Conservation (phyloP, 2,329 filamentous ascomycete species). For the Colletotrichum acutatum region DNA sequence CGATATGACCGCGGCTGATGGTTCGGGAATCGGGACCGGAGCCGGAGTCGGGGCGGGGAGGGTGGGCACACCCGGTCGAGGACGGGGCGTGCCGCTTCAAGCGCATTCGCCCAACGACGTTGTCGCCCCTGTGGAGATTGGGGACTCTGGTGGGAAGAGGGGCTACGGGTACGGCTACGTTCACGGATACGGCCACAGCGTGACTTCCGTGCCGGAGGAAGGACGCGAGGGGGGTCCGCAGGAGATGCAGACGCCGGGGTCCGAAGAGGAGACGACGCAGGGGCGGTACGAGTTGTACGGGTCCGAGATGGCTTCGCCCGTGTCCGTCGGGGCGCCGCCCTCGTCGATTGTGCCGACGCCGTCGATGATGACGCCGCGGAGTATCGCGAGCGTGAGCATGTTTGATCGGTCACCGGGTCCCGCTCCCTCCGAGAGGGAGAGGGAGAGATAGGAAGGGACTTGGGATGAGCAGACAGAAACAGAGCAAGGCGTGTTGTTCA, state of each 20-base stretch:
- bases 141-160: slow-evolving; percentile 46
- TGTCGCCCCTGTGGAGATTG: slow-evolving; percentile 63
- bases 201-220: slow-evolving; percentile 11
- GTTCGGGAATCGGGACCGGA: background rate
- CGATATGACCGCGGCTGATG: no score
- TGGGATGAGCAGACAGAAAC: no score
- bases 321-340: slow-evolving; percentile 6
- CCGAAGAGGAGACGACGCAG: slow-evolving; percentile 41
- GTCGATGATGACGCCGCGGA: slow-evolving; percentile 20
- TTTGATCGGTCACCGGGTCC: slow-evolving; percentile 26
- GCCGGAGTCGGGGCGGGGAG: slow-evolving; percentile 21
- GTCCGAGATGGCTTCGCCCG: slow-evolving; percentile 41
- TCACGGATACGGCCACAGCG: background rate
- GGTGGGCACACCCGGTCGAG: slow-evolving; percentile 44
- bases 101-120: slow-evolving; percentile 63
- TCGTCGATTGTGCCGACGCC: slow-evolving; percentile 19
- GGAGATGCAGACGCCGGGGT: background rate
- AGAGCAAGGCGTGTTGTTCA: no score
- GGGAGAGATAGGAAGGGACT: background rate
- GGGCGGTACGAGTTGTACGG: slow-evolving; percentile 59
- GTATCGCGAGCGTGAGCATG: slow-evolving; percentile 14
- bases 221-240: no score
- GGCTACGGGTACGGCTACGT: background rate
- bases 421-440: background rate
- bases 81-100: slow-evolving; percentile 53